A percentile compares a stretch with the other conserved stretches of the same genome.
Evolutionary conservation across 768 basidiomycete genomes (phyloP).

Genomic region (Tricholoma matsutake): DNA sequence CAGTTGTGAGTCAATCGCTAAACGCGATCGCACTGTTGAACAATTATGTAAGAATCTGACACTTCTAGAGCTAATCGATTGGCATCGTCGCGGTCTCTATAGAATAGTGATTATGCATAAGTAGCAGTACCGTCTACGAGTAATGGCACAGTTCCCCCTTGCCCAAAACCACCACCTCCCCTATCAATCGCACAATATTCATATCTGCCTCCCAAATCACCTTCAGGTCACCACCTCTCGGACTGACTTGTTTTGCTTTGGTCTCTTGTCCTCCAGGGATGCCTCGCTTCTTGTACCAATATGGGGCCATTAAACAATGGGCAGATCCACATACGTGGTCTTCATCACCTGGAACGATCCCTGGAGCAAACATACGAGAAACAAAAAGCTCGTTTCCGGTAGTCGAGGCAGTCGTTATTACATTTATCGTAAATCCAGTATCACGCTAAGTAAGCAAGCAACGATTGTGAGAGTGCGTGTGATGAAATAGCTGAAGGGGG

Average conservation of each 20-base stretch:
- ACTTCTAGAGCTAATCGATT: too few relatives aligned
- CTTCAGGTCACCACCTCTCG: conserved; percentile 43
- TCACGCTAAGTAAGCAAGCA: conserved; percentile 21
- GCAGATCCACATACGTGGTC: conserved; percentile 56
- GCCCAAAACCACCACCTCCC: conserved; percentile 31
- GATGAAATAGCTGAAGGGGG: background rate
- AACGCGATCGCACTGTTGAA: too few relatives aligned
- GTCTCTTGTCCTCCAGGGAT: conserved; percentile 31
- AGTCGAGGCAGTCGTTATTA: conserved; percentile 36
- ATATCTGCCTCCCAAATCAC: conserved; percentile 34
- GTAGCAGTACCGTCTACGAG: too few relatives aligned
- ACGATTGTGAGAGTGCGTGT: background rate
- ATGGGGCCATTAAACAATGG: conserved; percentile 46
- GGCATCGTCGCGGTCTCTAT: too few relatives aligned
- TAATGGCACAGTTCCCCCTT: conserved; percentile 28
- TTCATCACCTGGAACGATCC: conserved; percentile 31
- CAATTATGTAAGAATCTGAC: too few relatives aligned
- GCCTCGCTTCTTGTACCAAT: conserved; percentile 41
- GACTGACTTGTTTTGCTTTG: conserved; percentile 49
- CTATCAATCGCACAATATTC: conserved; percentile 32
- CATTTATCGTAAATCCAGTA: conserved; percentile 34
- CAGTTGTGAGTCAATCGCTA: too few relatives aligned
- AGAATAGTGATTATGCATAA: too few relatives aligned
- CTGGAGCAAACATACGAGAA: conserved; percentile 50
- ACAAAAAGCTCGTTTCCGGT: conserved; percentile 35